Evolutionary conservation across 2,329 filamentous ascomycete species (phyloP).

Genomic region (Scytalidium lignicola): DNA sequence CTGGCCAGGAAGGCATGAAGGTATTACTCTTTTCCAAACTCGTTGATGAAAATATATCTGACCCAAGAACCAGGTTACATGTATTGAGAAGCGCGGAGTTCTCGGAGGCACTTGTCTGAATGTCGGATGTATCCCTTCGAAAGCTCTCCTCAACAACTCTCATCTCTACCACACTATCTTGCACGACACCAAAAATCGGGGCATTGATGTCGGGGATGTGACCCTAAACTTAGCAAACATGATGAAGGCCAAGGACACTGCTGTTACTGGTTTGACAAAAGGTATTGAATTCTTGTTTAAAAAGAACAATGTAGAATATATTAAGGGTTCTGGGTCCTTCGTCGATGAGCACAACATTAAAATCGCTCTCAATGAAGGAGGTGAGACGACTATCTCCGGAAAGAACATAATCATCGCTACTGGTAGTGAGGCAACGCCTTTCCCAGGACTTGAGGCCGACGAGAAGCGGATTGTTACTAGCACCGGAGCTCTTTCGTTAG

Average conservation of each 20-base stretch:
- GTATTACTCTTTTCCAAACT: slow-evolving; percentile 40
- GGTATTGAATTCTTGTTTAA: slow-evolving; percentile 97
- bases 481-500: slow-evolving; percentile 85
- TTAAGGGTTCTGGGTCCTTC: slow-evolving; percentile 89
- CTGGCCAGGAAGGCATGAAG: slow-evolving; percentile 94
- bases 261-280: slow-evolving; percentile 85
- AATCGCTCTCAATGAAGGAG: slow-evolving; percentile 84
- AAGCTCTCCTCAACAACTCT: slow-evolving; percentile 99
- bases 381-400: slow-evolving; percentile 77
- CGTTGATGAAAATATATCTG: slow-evolving; percentile 7
- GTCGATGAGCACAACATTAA: slow-evolving; percentile 86
- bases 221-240: slow-evolving; percentile 92
- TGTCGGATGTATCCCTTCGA: slow-evolving; percentile 98
- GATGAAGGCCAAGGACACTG: slow-evolving; percentile 98
- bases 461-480: slow-evolving; percentile 97
- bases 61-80: slow-evolving; percentile 63
- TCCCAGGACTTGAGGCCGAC: slow-evolving; percentile 92
- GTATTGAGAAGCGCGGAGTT: slow-evolving; percentile 95
- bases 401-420: slow-evolving; percentile 99
- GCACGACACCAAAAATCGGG: slow-evolving; percentile 94
- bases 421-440: slow-evolving; percentile 90
- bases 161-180: slow-evolving; percentile 96
- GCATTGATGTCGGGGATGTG: slow-evolving; percentile 95
- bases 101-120: slow-evolving; percentile 97
- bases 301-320: slow-evolving; percentile 98